A percentile compares a stretch with the other conserved stretches of the same genome.
Evolutionary conservation across 2,329 filamentous ascomycete genomes (phyloP).

Genomic region (Xylariaceae sp.): DNA sequence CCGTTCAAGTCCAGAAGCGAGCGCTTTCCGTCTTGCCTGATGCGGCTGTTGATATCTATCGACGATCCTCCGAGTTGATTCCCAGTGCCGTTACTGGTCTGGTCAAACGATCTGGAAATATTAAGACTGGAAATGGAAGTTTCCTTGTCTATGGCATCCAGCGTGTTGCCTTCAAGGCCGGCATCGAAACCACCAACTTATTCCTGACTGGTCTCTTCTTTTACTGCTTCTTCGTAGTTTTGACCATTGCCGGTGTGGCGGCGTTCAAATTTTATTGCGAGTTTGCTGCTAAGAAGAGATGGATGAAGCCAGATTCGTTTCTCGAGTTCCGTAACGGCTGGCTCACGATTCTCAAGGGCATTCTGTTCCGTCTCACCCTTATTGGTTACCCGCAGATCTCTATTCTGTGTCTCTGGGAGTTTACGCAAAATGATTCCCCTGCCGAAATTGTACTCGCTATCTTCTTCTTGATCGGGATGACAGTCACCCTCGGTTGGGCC

Average conservation of each 20-base stretch:
- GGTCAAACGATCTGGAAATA: constrained; percentile 45
- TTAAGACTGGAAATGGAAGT: constrained; percentile 41
- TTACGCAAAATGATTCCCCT: constrained; percentile 71
- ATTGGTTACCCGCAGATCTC: constrained; percentile 85
- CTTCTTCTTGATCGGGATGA: constrained; percentile 75
- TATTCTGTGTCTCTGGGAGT: constrained; percentile 80
- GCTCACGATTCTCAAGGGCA: constrained; percentile 80
- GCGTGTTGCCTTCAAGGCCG: constrained; percentile 74
- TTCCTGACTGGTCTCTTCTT: constrained; percentile 81
- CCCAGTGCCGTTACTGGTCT: constrained; percentile 32
- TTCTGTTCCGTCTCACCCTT: constrained; percentile 76
- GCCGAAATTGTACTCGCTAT: constrained; percentile 76
- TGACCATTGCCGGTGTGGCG: constrained; percentile 65
- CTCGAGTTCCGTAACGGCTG: constrained; percentile 84
- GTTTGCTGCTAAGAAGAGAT: constrained; percentile 62
- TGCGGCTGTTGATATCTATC: constrained; percentile 28
- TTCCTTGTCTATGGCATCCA: constrained; percentile 68
- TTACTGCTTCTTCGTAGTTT: constrained; percentile 71
- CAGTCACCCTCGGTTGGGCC: constrained; percentile 70
- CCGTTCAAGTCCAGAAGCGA: constrained; percentile 67
- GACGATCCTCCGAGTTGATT: constrained; percentile 27
- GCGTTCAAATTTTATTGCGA: constrained; percentile 75
- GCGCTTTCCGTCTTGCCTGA: constrained; percentile 32
- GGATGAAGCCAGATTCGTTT: constrained; percentile 78
- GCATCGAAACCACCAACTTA: constrained; percentile 77